Percentiles rank a stretch among this genome's conserved stretches.
These are phyloP conservation scores for Piromyces finnis DNA, from an alignment of 192 early-diverging fungal genomes.

Conservation along the genomic window DNA sequence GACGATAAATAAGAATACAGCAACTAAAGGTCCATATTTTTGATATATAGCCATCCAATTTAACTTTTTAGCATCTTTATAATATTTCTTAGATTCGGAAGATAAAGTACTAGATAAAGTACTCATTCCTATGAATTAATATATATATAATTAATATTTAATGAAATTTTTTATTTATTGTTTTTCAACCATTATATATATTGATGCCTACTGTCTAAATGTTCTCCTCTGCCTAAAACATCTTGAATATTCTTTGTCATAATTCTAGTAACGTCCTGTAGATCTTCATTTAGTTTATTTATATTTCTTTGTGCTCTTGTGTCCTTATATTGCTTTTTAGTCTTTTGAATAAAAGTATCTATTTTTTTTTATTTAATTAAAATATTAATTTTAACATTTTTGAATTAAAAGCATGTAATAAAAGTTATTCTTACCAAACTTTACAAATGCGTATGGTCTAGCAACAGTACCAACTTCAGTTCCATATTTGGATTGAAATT, in stretches of 20 bases:
- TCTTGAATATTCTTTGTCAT: constrained; percentile 98
- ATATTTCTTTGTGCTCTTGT: constrained; percentile 80
- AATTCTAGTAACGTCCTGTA: constrained; percentile 89
- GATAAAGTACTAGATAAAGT: constrained; percentile 42
- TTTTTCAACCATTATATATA: too few relatives aligned
- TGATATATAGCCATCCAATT: constrained; percentile 81
- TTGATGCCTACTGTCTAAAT: constrained; percentile 40
- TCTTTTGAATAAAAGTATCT: constrained; percentile 98
- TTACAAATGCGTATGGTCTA: constrained; percentile 91
- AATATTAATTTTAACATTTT: too few relatives aligned
- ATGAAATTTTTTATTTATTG: too few relatives aligned
- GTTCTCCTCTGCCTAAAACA: constrained; percentile 75
- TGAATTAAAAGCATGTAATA: too few relatives aligned
- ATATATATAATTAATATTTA: too few relatives aligned
- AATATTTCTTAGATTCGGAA: constrained; percentile 63
- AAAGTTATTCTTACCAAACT: too few relatives aligned
- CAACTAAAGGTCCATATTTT: constrained; percentile 80
- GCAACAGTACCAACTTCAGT: constrained; percentile 70
- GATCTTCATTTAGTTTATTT: constrained; percentile 83
- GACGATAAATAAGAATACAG: constrained; percentile 59
- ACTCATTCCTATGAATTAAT: constrained; percentile 27
- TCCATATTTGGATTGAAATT: constrained; percentile 87
- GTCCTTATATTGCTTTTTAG: constrained; percentile 90
- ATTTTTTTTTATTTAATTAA: neutral
- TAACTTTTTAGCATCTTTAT: constrained; percentile 66